Evolutionary conservation across 345 rosid genomes (phyloP).

Genomic region (Eucalyptus microcorys): DNA sequence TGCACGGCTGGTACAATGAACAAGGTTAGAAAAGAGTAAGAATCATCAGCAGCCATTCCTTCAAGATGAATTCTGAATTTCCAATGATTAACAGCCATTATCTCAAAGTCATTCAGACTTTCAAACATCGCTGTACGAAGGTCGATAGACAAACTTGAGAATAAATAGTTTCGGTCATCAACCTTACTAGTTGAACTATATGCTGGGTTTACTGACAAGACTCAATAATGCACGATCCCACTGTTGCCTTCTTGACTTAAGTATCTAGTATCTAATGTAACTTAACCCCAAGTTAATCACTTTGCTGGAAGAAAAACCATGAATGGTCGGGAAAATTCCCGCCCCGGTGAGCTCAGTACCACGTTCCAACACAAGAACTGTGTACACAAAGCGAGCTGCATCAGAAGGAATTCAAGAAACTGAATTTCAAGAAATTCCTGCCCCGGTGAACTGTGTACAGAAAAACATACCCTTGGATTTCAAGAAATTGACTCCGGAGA

Average conservation of each 20-base stretch:
- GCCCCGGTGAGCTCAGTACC: neutral
- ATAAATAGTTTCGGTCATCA: neutral
- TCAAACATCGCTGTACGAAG: neutral
- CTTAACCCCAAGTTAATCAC: neutral
- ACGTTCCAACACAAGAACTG: neutral
- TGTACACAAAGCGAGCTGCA: neutral
- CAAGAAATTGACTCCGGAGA: constrained; percentile 68
- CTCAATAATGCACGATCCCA: neutral
- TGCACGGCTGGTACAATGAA: constrained; percentile 67
- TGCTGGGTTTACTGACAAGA: neutral
- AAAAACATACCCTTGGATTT: constrained; percentile 64
- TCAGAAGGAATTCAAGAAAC: neutral
- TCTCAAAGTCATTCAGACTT: neutral
- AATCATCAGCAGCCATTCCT: neutral
- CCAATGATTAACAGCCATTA: neutral
- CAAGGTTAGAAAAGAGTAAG: constrained; percentile 15
- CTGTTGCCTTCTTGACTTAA: neutral
- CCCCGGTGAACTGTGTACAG: neutral
- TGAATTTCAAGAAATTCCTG: too few relatives aligned
- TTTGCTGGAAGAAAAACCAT: neutral
- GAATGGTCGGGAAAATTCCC: neutral
- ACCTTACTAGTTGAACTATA: neutral
- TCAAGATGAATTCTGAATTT: neutral
- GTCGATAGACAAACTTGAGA: neutral
- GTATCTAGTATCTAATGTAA: neutral